phyloP scores from a whole-genome alignment of 305 asterid species.

The Fraxinus angustifolia region DNA sequence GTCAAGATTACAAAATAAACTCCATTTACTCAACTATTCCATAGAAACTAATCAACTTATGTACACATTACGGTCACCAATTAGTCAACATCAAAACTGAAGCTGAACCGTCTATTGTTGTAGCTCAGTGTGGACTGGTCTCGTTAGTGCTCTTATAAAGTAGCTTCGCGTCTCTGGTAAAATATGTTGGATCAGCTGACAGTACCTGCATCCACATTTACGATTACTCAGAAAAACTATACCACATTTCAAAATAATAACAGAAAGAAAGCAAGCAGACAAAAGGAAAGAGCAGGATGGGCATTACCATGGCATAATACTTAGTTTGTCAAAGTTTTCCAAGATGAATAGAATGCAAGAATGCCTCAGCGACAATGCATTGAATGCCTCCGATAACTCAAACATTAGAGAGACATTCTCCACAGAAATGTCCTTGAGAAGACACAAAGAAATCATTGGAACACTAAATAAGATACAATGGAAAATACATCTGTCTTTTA shows the following conservation, averaged over 20 bases:
- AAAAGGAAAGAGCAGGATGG: background rate
- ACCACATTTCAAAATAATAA: background rate
- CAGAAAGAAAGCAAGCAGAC: background rate
- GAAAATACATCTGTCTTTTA: background rate
- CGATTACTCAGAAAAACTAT: background rate
- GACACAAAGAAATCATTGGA: constrained; percentile 30
- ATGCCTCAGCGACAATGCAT: constrained; percentile 68
- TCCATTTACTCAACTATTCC: constrained; percentile 23
- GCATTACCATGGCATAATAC: constrained; percentile 65
- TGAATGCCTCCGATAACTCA: constrained; percentile 89
- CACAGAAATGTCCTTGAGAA: constrained; percentile 69
- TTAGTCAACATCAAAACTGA: constrained; percentile 54
- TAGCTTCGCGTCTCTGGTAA: constrained; percentile 76
- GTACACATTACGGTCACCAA: constrained; percentile 52
- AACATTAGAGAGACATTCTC: constrained; percentile 84
- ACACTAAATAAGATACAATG: background rate
- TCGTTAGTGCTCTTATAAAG: constrained; percentile 63
- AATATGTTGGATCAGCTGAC: constrained; percentile 65
- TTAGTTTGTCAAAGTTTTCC: constrained; percentile 68
- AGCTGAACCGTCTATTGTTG: constrained; percentile 35
- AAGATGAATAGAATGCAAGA: constrained; percentile 80
- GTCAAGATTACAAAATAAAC: constrained; percentile 40
- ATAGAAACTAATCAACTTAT: constrained; percentile 39
- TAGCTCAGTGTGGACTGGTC: constrained; percentile 54
- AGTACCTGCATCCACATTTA: constrained; percentile 53